Percentiles rank a stretch among this genome's conserved stretches.
These are phyloP conservation scores for Globisporangium emineosum DNA, from an alignment of 352 stramenopile genomes.

Conservation along the genomic window DNA sequence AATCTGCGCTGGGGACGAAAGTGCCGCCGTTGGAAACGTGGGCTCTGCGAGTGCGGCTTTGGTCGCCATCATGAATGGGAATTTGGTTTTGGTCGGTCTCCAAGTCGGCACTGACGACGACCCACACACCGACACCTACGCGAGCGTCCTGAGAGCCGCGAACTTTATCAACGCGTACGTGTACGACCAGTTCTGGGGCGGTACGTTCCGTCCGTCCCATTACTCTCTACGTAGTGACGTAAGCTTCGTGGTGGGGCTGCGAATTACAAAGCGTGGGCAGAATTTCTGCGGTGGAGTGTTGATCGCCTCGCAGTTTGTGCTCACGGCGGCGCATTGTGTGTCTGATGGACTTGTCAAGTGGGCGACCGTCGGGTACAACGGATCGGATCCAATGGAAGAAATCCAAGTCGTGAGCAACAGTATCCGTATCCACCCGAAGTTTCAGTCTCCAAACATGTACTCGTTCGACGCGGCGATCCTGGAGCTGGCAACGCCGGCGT, in stretches of 20 bases:
- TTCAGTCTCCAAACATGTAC: constrained; percentile 9
- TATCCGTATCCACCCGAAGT: constrained; percentile 29
- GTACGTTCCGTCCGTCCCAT: too few relatives aligned
- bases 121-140: constrained; percentile 1
- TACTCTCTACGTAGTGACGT: too few relatives aligned
- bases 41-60: constrained; percentile 5
- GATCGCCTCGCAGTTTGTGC: constrained; percentile 8
- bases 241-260: neutral
- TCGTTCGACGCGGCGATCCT: constrained; percentile 24
- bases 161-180: constrained; percentile 16
- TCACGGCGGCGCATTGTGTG: constrained; percentile 11
- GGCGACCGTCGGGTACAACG: constrained; percentile 13
- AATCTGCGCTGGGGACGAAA: constrained; percentile 12
- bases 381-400: neutral
- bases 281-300: constrained; percentile 8
- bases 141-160: neutral
- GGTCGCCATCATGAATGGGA: neutral
- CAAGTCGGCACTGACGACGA: neutral
- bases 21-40: too few relatives aligned
- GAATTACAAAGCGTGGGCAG: neutral
- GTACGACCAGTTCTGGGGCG: neutral
- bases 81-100: constrained; percentile 9
- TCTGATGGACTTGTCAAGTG: constrained; percentile 17
- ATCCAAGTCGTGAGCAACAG: constrained; percentile 11
- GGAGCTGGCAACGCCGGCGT: constrained; percentile 15